Percentiles rank a stretch among this genome's conserved stretches.
Conservation (phyloP, 2,329 filamentous ascomycete species). For the Diplodia scrobiculata region DNA sequence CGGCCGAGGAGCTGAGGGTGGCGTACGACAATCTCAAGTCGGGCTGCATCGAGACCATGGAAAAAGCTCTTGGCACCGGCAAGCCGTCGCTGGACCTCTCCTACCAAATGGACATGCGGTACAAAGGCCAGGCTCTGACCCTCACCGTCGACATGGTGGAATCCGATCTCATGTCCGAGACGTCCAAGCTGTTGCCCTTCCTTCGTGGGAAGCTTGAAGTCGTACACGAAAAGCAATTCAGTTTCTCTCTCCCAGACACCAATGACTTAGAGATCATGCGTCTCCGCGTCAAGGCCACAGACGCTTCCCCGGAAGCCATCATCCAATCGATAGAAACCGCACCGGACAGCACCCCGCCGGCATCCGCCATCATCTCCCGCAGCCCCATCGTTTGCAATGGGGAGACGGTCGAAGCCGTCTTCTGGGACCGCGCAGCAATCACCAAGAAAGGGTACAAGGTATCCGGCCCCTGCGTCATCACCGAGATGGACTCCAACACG, state of each 20-base stretch:
- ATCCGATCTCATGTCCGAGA: slow-evolving; percentile 35
- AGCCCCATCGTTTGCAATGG: slow-evolving; percentile 49
- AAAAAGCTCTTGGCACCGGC: slow-evolving; percentile 41
- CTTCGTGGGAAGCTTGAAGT: slow-evolving; percentile 48
- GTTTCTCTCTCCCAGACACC: slow-evolving; percentile 46
- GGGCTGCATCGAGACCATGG: slow-evolving; percentile 46
- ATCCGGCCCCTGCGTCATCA: slow-evolving; percentile 51
- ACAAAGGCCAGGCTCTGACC: slow-evolving; percentile 51
- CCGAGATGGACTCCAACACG: slow-evolving; percentile 57
- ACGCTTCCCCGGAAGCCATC: slow-evolving; percentile 48
- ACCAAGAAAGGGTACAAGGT: slow-evolving; percentile 48
- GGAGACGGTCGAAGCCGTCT: slow-evolving; percentile 45
- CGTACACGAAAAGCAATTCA: slow-evolving; percentile 52
- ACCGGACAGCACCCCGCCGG: slow-evolving; percentile 37
- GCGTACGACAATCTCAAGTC: slow-evolving; percentile 44
- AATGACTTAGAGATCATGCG: slow-evolving; percentile 55
- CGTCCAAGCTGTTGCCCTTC: slow-evolving; percentile 37
- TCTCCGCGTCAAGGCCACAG: slow-evolving; percentile 50
- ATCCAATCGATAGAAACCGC: slow-evolving; percentile 43
- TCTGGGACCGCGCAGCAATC: slow-evolving; percentile 51
- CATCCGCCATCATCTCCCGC: slow-evolving; percentile 44
- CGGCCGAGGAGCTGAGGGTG: slow-evolving; percentile 40
- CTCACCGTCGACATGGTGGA: slow-evolving; percentile 39
- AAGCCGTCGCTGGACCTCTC: slow-evolving; percentile 39
- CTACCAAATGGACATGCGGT: slow-evolving; percentile 53